phyloP scores from a whole-genome alignment of 495 filamentous ascomycete species.

The Delitschia confertaspora region DNA sequence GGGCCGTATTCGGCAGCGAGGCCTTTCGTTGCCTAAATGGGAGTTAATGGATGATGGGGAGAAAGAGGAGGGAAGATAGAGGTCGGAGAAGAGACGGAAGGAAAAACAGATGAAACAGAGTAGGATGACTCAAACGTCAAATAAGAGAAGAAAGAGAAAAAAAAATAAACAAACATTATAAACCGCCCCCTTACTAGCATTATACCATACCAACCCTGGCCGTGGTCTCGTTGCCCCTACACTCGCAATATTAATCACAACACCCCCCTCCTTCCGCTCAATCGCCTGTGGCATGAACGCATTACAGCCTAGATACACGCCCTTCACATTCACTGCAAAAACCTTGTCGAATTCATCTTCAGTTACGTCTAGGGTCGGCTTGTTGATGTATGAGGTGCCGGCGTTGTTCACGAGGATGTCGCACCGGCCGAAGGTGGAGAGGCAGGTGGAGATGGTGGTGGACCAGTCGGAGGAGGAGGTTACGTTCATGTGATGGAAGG shows the following conservation, averaged over 20 bases:
- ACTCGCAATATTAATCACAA: conserved; percentile 58
- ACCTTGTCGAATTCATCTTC: conserved; percentile 58
- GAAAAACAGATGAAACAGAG: too few species aligned
- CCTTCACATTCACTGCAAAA: conserved; percentile 60
- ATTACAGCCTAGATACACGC: conserved; percentile 48
- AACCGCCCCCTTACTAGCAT: conserved; percentile 58
- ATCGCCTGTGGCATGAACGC: conserved; percentile 47
- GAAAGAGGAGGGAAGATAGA: too few species aligned
- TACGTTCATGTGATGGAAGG: conserved; percentile 30
- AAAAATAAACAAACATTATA: conserved; percentile 46
- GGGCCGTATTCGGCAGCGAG: conserved; percentile 61
- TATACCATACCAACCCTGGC: conserved; percentile 64
- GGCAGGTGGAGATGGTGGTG: conserved; percentile 22
- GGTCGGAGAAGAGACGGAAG: neutral
- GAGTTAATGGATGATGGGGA: too few species aligned
- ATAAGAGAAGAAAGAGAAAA: neutral
- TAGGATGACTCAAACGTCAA: neutral
- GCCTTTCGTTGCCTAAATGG: conserved; percentile 49
- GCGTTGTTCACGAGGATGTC: conserved; percentile 52
- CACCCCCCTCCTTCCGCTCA: conserved; percentile 49
- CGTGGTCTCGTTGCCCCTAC: conserved; percentile 55
- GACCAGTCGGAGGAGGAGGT: conserved; percentile 28
- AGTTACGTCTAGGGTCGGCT: conserved; percentile 54
- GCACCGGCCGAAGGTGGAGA: conserved; percentile 24
- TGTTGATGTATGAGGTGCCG: conserved; percentile 60